Evolutionary conservation across 805 yeast species (phyloP), one percentile per base, ranked within the genome.

Genomic region (Candida coquimbonensis): DNA sequence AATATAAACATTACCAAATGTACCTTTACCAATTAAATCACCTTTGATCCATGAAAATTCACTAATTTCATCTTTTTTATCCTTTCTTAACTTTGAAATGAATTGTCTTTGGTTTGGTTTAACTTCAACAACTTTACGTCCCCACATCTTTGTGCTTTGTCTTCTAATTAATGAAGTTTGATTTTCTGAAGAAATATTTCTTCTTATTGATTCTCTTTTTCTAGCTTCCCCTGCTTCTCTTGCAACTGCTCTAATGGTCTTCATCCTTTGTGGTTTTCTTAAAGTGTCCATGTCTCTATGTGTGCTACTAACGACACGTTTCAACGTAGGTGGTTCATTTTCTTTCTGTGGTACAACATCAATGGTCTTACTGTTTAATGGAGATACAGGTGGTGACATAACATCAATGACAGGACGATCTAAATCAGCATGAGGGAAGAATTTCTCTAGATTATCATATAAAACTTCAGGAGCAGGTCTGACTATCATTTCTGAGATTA

Each of bases 31-130:
- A 47, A 93, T 88, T 51, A 93, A 71, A 59, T 90, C 97, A 73
- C 99, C 99, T 60, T 88, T 88, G 42, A 95, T 84, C 99, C 99
- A 93, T 0, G 95, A 95, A 68, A 89, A 91, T 64, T 90, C 95
- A 56, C 80, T 85, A 59, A 77, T 76, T 42, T 80, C 77, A 13
- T 90, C 93, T 44, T 74, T 75, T 32, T 76, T 76, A 57, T 50
- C 55, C 17, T 77, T 83, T 45, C 79, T 74, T 43, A 86, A 64
- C 52, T 80, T 80, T 44, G 81, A 77, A 11, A 86, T 83, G 48
- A 74, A 72, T 36, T 76, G 77, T 49, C 75, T 72, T 49, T 78
- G 83, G 21, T 76, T 79, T 2, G 91, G 81, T 1, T 90, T 89
- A 29, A 90, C 90, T 65, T 93, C 99, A 31, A 89, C 83, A 14